Evolutionary conservation across 2,329 filamentous ascomycete genomes (phyloP).

Genomic region (Colletotrichum neosansevieriae): DNA sequence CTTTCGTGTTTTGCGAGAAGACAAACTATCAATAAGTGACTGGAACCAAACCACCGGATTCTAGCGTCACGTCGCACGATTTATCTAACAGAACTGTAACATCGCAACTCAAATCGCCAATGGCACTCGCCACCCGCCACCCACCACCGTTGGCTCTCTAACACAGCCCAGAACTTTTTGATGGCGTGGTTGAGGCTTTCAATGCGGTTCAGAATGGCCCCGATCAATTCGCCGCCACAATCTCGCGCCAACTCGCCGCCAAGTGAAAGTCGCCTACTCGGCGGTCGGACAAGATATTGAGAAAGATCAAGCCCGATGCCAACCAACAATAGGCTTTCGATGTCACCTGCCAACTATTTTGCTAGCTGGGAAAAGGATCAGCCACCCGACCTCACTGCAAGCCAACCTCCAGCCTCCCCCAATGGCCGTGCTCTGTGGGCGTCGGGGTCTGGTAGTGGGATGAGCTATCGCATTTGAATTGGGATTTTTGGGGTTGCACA

Average conservation of each 20-base stretch:
- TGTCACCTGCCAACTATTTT: conserved; percentile 26
- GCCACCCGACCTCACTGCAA: conserved; percentile 17
- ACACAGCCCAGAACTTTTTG: conserved; percentile 1
- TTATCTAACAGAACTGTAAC: too few relatives aligned
- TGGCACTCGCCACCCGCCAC: background rate
- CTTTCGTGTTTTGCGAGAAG: background rate
- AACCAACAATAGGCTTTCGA: background rate
- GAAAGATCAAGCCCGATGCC: conserved; percentile 16
- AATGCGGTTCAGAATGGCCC: conserved; percentile 1
- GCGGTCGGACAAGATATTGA: too few relatives aligned
- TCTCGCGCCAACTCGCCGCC: conserved; percentile 8
- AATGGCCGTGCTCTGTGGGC: conserved; percentile 17
- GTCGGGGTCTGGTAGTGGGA: background rate
- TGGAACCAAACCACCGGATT: conserved; percentile 30
- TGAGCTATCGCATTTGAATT: background rate
- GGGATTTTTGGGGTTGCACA: background rate
- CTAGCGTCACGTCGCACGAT: conserved; percentile 25
- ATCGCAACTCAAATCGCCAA: background rate
- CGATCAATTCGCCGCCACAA: conserved; percentile 17
- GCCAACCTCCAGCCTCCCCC: background rate
- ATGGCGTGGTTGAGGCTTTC: conserved; percentile 13
- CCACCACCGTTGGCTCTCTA: background rate
- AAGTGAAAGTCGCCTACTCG: too few relatives aligned
- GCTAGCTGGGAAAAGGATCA: conserved; percentile 24
- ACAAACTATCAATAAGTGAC: background rate